These are phyloP conservation scores for Sphaceloma murrayae DNA, from an alignment of 2,329 filamentous ascomycete genomes.

Conservation along the genomic window DNA sequence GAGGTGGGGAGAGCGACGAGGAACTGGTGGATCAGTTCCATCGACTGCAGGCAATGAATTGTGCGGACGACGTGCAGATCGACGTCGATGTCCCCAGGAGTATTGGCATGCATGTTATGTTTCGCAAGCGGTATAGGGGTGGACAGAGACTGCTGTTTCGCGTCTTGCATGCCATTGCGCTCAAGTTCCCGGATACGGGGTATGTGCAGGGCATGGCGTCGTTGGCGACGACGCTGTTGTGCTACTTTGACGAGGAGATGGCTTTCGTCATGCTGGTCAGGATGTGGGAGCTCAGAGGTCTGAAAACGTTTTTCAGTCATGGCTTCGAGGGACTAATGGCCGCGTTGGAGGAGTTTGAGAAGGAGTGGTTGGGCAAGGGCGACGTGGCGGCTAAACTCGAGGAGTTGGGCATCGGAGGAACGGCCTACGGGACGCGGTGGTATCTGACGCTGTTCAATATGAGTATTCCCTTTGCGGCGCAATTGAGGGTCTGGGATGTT, in stretches of 20 bases:
- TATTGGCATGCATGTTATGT: conserved; percentile 96
- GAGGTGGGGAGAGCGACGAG: conserved; percentile 55
- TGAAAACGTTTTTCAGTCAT: conserved; percentile 72
- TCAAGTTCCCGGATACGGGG: conserved; percentile 83
- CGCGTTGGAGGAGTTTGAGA: conserved; percentile 75
- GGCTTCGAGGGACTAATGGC: conserved; percentile 83
- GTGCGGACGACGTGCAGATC: conserved; percentile 89
- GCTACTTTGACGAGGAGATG: conserved; percentile 92
- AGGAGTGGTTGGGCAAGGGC: conserved; percentile 66
- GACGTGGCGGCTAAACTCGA: conserved; percentile 70
- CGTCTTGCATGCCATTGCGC: conserved; percentile 79
- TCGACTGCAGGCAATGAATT: conserved; percentile 61
- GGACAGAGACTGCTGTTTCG: conserved; percentile 87
- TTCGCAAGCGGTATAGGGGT: conserved; percentile 79
- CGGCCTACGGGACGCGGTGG: conserved; percentile 93
- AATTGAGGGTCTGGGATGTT: conserved; percentile 93
- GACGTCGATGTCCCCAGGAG: conserved; percentile 94
- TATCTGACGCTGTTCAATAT: conserved; percentile 97
- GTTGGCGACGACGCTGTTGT: conserved; percentile 80
- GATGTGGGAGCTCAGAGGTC: conserved; percentile 78
- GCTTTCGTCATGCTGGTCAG: conserved; percentile 95
- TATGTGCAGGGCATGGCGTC: conserved; percentile 99
- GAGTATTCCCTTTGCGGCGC: conserved; percentile 85
- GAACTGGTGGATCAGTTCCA: conserved; percentile 63
- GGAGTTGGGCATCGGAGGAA: conserved; percentile 71